These are phyloP conservation scores for Adansonia grandidieri DNA, from an alignment of 441 rosid genomes.

Conservation along the genomic window DNA sequence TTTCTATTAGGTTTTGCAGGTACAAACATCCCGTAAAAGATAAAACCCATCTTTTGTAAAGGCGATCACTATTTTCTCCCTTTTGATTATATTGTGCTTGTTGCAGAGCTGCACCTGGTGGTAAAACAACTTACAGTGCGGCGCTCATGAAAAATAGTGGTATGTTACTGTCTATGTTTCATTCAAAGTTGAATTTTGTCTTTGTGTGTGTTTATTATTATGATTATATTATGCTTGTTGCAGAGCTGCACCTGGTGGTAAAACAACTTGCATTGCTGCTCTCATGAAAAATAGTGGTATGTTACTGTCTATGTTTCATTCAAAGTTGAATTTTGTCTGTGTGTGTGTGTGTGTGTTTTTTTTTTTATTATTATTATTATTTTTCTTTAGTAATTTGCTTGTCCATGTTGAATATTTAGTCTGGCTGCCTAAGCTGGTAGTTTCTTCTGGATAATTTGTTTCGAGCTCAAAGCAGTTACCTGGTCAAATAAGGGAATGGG, in stretches of 20 bases:
- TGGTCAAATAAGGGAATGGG: background rate
- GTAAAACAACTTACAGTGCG: constrained; percentile 92
- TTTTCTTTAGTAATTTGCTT: background rate
- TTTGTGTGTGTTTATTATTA: background rate
- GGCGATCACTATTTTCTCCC: background rate
- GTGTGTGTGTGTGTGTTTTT: background rate
- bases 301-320: constrained; percentile 35
- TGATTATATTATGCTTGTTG: constrained; percentile 36
- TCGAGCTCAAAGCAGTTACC: background rate
- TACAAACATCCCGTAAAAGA: constrained; percentile 1
- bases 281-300: constrained; percentile 94
- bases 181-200: background rate
- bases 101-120: constrained; percentile 97
- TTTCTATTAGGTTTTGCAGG: background rate
- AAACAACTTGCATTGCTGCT: constrained; percentile 89
- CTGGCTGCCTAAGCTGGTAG: background rate
- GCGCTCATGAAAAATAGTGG: constrained; percentile 95
- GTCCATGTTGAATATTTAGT: background rate
- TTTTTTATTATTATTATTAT: background rate
- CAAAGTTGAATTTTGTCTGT: background rate
- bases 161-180: constrained; percentile 42
- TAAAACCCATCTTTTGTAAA: background rate
- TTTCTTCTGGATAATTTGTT: background rate
- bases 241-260: constrained; percentile 99
- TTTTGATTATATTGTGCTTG: constrained; percentile 29